phyloP scores from a whole-genome alignment of 2,329 filamentous ascomycete species.

The Immersiporthe knoxdaviesiana region DNA sequence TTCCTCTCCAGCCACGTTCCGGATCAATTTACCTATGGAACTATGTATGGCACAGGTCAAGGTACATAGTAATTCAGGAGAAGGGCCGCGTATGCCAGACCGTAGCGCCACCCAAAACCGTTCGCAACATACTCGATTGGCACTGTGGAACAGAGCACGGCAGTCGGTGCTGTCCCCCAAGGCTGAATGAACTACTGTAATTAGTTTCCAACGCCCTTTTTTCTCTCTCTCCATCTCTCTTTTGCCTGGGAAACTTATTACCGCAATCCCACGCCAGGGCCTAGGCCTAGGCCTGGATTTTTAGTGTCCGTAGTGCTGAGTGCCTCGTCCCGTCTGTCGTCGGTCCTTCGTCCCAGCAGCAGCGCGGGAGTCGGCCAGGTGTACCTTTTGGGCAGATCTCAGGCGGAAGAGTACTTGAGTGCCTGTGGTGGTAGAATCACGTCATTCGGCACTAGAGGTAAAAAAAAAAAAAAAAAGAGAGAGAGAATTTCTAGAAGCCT shows the following conservation, averaged over 20 bases:
- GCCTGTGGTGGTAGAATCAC: conserved; percentile 25
- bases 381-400: conserved; percentile 16
- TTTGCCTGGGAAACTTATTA: neutral
- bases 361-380: conserved; percentile 6
- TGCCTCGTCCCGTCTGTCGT: neutral
- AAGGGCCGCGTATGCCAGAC: conserved; percentile 24
- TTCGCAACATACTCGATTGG: conserved; percentile 6
- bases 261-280: neutral
- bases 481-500: conserved; percentile 23
- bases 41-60: no score
- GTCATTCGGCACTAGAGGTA: conserved; percentile 25
- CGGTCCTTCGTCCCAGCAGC: neutral
- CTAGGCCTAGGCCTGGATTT: neutral
- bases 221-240: neutral
- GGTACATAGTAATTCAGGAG: conserved; percentile 30
- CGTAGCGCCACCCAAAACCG: neutral
- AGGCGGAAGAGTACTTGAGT: conserved; percentile 23
- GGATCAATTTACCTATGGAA: conserved; percentile 11
- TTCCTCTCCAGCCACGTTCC: conserved; percentile 2
- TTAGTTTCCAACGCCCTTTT: neutral
- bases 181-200: neutral
- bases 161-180: conserved; percentile 9
- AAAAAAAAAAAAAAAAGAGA: neutral
- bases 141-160: conserved; percentile 19
- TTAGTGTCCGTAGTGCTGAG: conserved; percentile 1